Evolutionary conservation across 768 basidiomycete genomes (phyloP).

Genomic region (Suillus discolor): DNA sequence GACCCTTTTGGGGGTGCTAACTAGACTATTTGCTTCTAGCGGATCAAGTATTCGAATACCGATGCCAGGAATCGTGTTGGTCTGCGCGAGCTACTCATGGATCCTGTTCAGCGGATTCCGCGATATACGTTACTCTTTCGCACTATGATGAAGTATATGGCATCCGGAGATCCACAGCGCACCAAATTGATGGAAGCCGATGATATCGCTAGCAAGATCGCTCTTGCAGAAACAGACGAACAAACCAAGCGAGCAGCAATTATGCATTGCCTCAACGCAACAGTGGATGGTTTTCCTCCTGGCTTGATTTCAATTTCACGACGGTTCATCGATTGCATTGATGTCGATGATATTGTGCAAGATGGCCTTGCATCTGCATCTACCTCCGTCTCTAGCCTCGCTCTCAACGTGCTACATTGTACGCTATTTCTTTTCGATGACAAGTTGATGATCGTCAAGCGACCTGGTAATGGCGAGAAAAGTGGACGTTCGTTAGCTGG

Average conservation of each 20-base stretch:
- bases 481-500: conserved; percentile 72
- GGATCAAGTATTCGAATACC: conserved; percentile 81
- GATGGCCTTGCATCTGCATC: conserved; percentile 47
- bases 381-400: conserved; percentile 43
- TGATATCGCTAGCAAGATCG: conserved; percentile 88
- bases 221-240: conserved; percentile 88
- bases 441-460: conserved; percentile 88
- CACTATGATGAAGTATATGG: conserved; percentile 91
- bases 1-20: conserved; percentile 1
- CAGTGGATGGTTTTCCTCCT: conserved; percentile 90
- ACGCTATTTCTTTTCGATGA: conserved; percentile 95
- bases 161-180: conserved; percentile 73
- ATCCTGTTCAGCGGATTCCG: conserved; percentile 95
- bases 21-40: conserved; percentile 43
- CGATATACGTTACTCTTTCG: conserved; percentile 92
- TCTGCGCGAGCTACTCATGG: conserved; percentile 90
- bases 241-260: conserved; percentile 88
- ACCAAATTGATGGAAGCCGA: conserved; percentile 81
- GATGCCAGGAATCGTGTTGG: conserved; percentile 82
- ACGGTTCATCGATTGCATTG: conserved; percentile 88
- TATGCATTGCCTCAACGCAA: conserved; percentile 81
- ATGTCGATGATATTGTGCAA: conserved; percentile 79
- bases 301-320: conserved; percentile 88
- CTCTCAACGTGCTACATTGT: conserved; percentile 66
- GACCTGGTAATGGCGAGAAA: conserved; percentile 76